phyloP scores from a whole-genome alignment of 2,329 filamentous ascomycete species.

The Knufia fluminis region DNA sequence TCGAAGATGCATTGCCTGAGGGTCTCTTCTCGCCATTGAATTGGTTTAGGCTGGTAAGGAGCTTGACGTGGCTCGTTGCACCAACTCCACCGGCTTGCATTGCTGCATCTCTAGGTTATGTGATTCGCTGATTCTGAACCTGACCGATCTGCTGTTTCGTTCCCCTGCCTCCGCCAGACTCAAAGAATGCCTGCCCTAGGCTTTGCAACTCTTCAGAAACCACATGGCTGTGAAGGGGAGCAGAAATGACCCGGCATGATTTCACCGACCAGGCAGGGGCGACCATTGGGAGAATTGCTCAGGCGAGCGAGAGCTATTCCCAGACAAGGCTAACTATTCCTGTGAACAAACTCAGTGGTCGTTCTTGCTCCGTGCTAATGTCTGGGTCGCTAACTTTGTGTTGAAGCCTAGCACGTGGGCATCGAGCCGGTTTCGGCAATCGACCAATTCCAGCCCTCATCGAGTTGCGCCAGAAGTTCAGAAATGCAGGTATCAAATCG shows the following conservation, averaged over 20 bases:
- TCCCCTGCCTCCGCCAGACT: background rate
- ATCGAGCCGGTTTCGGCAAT: background rate
- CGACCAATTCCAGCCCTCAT: background rate
- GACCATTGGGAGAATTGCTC: background rate
- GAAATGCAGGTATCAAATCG: background rate
- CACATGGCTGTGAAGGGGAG: background rate
- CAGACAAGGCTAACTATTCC: background rate
- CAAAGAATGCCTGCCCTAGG: background rate
- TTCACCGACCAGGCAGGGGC: background rate
- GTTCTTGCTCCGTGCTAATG: background rate
- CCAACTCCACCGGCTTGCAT: background rate
- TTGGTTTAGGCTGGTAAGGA: constrained; percentile 3
- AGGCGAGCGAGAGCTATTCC: background rate
- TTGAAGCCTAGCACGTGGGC: background rate
- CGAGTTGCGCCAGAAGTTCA: background rate
- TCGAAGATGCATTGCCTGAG: constrained; percentile 2
- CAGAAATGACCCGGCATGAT: background rate
- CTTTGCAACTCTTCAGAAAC: background rate
- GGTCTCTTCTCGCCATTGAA: background rate
- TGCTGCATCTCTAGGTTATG: background rate
- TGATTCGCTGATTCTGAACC: constrained; percentile 7
- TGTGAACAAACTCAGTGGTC: background rate
- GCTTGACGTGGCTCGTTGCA: constrained; percentile 10
- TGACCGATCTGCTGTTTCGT: constrained; percentile 5
- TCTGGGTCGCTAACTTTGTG: background rate